Conservation (phyloP, 495 filamentous ascomycete genomes). For the Talaromyces trachyspermus region DNA sequence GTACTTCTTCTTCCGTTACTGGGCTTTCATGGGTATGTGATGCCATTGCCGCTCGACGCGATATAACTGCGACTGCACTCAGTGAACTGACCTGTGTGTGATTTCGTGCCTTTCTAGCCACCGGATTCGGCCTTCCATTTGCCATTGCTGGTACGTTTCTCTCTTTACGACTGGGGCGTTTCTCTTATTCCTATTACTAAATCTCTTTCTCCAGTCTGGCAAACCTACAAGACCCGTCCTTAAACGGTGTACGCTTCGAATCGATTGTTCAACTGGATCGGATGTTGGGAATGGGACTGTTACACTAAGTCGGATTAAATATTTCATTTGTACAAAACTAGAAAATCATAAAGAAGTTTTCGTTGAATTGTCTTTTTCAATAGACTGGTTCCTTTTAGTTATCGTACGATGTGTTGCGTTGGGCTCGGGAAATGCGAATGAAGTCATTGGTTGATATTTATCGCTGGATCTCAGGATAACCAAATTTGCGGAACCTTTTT, state of each 20-base stretch:
- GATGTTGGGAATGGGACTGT: not conserved
- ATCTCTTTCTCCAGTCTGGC: conserved; percentile 60
- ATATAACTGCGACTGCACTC: conserved; percentile 6
- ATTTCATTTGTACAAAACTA: conserved; percentile 11
- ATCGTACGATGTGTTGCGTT: not conserved
- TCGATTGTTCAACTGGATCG: not conserved
- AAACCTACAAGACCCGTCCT: conserved; percentile 62
- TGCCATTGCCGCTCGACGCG: conserved; percentile 10
- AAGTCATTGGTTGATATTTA: conserved; percentile 42
- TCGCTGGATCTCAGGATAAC: conserved; percentile 31
- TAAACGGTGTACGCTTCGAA: conserved; percentile 1
- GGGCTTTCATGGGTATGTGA: conserved; percentile 64
- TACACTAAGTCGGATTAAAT: conserved; percentile 3
- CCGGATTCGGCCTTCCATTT: conserved; percentile 76
- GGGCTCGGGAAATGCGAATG: conserved; percentile 30
- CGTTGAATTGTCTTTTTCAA: too few species aligned
- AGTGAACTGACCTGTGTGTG: conserved; percentile 21
- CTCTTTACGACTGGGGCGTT: conserved; percentile 3
- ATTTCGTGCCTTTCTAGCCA: conserved; percentile 33
- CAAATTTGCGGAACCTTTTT: conserved; percentile 26
- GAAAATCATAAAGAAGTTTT: conserved; percentile 2
- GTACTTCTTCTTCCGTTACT: conserved; percentile 76
- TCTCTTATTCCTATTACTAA: conserved; percentile 12
- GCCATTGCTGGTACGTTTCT: conserved; percentile 66
- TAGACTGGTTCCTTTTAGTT: too few species aligned